Percentiles rank a stretch among this genome's conserved stretches.
These are phyloP conservation scores for Lathyrus sativus DNA, from an alignment of 306 rosid species.

Conservation along the genomic window DNA sequence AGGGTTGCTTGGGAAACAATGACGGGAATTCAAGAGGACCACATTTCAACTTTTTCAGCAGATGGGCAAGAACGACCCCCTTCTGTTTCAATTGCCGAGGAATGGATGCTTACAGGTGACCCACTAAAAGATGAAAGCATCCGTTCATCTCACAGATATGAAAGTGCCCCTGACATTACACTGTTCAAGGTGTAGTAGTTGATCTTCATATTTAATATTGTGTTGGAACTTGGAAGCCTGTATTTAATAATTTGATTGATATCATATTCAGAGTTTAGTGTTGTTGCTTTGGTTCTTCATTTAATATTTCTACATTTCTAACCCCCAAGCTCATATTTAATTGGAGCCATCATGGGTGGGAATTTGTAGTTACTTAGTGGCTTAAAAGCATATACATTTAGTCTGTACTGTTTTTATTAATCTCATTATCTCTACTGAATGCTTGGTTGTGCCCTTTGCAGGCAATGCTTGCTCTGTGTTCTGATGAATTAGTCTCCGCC, in stretches of 20 bases:
- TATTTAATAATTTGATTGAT: neutral
- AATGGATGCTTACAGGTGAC: conserved; percentile 80
- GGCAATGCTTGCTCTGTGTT: conserved; percentile 91
- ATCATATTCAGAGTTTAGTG: conserved; percentile 14
- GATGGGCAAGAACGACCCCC: conserved; percentile 97
- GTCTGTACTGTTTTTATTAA: conserved; percentile 27
- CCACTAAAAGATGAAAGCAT: conserved; percentile 9
- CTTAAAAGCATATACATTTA: conserved; percentile 2
- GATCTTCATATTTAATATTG: conserved; percentile 15
- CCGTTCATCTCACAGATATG: conserved; percentile 52
- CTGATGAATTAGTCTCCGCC: conserved; percentile 84
- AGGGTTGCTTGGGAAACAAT: conserved; percentile 97
- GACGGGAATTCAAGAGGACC: conserved; percentile 98
- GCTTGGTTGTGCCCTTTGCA: conserved; percentile 49
- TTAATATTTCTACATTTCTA: conserved; percentile 25
- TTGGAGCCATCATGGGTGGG: neutral
- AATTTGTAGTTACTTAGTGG: neutral
- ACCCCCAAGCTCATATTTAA: conserved; percentile 19
- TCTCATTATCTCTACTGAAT: conserved; percentile 39
- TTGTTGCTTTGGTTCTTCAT: conserved; percentile 21
- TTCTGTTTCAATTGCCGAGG: conserved; percentile 84
- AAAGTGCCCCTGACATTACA: conserved; percentile 91
- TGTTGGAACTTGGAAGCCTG: conserved; percentile 18
- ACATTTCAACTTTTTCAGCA: conserved; percentile 62
- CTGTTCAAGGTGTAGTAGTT: conserved; percentile 69